A percentile compares a stretch with the other conserved stretches of the same genome.
These are phyloP conservation scores for Priceomyces carsonii DNA, from an alignment of 805 yeast species.

Conservation along the genomic window DNA sequence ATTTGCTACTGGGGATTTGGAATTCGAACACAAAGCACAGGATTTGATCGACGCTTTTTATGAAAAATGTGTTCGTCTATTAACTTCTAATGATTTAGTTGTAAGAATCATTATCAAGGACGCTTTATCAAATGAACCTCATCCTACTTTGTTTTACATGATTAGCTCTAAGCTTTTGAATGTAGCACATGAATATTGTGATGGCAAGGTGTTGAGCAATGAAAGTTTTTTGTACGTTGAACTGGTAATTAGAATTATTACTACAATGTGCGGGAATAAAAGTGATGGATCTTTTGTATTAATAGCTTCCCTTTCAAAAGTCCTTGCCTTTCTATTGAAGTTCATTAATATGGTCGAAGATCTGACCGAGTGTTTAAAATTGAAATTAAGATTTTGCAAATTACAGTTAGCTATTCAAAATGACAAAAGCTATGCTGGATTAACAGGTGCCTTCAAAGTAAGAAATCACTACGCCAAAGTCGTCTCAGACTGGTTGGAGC, in stretches of 20 bases:
- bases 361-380: constrained; percentile 28
- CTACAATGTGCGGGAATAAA: constrained; percentile 35
- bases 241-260: constrained; percentile 48
- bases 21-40: constrained; percentile 28
- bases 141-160: constrained; percentile 54
- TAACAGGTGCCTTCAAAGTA: constrained; percentile 45
- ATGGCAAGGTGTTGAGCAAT: constrained; percentile 22
- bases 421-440: constrained; percentile 32
- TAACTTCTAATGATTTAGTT: constrained; percentile 50
- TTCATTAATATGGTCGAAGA: constrained; percentile 30
- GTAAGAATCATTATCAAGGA: constrained; percentile 74
- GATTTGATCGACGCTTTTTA: constrained; percentile 48
- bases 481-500: constrained; percentile 55
- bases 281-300: constrained; percentile 38
- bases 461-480: constrained; percentile 50
- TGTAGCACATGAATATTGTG: constrained; percentile 34
- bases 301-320: constrained; percentile 30
- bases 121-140: constrained; percentile 63
- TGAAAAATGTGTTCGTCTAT: constrained; percentile 48
- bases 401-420: constrained; percentile 34
- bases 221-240: constrained; percentile 45
- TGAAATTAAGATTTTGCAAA: constrained; percentile 46
- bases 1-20: constrained; percentile 22
- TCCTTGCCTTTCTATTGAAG: constrained; percentile 26
- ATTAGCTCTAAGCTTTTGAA: constrained; percentile 47